Conservation (phyloP, 495 filamentous ascomycete species). For the Parachaetomium inaequale region DNA sequence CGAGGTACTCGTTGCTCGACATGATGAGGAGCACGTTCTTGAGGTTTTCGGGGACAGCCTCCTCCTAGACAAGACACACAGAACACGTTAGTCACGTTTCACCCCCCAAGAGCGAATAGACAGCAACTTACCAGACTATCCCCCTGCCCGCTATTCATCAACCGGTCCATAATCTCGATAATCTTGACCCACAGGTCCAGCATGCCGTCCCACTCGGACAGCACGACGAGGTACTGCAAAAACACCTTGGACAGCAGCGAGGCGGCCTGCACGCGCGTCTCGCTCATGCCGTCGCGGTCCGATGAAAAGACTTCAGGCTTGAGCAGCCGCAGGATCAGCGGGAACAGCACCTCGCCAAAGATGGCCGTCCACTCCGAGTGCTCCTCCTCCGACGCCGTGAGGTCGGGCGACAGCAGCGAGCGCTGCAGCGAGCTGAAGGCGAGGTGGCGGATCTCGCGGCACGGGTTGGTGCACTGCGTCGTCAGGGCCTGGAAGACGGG, state of each 20-base stretch:
- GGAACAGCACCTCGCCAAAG: slow-evolving; percentile 91
- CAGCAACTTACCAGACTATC: slow-evolving; percentile 70
- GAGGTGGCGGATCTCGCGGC: slow-evolving; percentile 85
- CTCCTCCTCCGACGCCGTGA: slow-evolving; percentile 53
- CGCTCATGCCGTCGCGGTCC: slow-evolving; percentile 89
- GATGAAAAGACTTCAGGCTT: slow-evolving; percentile 95
- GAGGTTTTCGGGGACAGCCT: slow-evolving; percentile 90
- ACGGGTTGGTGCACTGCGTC: slow-evolving; percentile 89
- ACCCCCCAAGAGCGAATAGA: background rate
- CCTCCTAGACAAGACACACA: slow-evolving; percentile 56
- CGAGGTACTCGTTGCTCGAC: slow-evolving; percentile 82
- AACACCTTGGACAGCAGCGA: slow-evolving; percentile 93
- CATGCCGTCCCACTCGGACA: slow-evolving; percentile 87
- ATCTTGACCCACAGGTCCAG: slow-evolving; percentile 90
- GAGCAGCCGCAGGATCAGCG: slow-evolving; percentile 80
- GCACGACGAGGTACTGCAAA: slow-evolving; percentile 82
- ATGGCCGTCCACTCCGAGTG: slow-evolving; percentile 77
- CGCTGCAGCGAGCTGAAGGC: slow-evolving; percentile 85
- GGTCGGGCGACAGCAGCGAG: slow-evolving; percentile 72
- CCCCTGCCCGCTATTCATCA: slow-evolving; percentile 95
- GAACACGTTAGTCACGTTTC: slow-evolving; percentile 21
- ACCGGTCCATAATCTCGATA: slow-evolving; percentile 87
- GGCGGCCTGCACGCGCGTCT: slow-evolving; percentile 88
- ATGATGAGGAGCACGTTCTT: slow-evolving; percentile 98
- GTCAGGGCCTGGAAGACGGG: slow-evolving; percentile 88